Evolutionary conservation across 2,329 filamentous ascomycete genomes (phyloP).

Genomic region (Fusarium brachygibbosum): DNA sequence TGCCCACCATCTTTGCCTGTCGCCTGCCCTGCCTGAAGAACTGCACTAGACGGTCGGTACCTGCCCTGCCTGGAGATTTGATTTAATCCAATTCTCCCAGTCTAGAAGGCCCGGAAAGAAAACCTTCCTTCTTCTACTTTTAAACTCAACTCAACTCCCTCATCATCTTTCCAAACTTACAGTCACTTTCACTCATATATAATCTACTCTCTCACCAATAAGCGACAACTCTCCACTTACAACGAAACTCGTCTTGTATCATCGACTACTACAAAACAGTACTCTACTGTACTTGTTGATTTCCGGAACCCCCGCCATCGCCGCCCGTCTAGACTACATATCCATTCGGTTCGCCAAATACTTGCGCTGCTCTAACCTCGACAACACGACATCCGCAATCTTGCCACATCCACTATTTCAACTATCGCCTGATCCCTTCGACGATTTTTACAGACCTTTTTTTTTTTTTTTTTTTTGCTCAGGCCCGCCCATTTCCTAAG

Average conservation of each 20-base stretch:
- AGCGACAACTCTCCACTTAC: constrained; percentile 13
- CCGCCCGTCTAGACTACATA: constrained; percentile 14
- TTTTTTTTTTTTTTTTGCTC: not conserved
- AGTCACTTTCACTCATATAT: constrained; percentile 1
- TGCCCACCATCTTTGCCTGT: constrained; percentile 20
- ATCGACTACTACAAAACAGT: constrained; percentile 15
- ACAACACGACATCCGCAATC: constrained; percentile 17
- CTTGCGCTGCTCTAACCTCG: constrained; percentile 13
- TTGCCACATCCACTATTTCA: constrained; percentile 20
- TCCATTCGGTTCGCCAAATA: constrained; percentile 18
- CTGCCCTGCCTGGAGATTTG: constrained; percentile 40
- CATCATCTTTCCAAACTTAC: constrained; percentile 6
- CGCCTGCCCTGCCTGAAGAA: constrained; percentile 1
- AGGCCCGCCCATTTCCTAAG: constrained; percentile 1
- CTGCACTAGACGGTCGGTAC: constrained; percentile 1
- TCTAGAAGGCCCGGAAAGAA: constrained; percentile 41
- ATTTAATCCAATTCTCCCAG: constrained; percentile 31
- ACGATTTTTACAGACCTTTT: not conserved
- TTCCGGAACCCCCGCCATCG: constrained; percentile 36
- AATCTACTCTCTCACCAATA: not conserved
- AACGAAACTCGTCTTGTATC: constrained; percentile 27
- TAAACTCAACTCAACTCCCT: constrained; percentile 29
- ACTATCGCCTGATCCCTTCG: constrained; percentile 6
- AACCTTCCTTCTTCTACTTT: constrained; percentile 40
- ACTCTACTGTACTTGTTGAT: constrained; percentile 17